Evolutionary conservation across 1,284 basidiomycete genomes (phyloP).

Genomic region (Pyrrhoderma noxium): DNA sequence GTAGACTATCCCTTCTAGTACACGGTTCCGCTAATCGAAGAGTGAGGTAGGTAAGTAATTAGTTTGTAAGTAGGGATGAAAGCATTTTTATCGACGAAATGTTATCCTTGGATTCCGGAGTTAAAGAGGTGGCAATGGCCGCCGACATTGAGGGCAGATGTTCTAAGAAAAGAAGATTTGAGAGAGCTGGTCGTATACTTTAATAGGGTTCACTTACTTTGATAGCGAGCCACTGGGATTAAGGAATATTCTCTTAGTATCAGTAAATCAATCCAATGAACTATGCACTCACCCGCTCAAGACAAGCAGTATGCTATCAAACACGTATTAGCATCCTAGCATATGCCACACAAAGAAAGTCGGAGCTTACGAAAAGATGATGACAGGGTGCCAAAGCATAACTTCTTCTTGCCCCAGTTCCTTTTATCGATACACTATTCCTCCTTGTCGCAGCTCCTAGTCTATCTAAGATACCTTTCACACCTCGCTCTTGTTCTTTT

Average conservation of each 20-base stretch:
- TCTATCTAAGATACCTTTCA: constrained; percentile 36
- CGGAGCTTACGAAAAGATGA: constrained; percentile 79
- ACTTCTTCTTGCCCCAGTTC: constrained; percentile 42
- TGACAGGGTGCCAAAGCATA: constrained; percentile 87
- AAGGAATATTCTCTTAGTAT: constrained; percentile 13
- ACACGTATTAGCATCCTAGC: not conserved
- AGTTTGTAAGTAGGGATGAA: too few relatives aligned
- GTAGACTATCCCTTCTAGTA: too few relatives aligned
- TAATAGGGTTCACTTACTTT: constrained; percentile 46
- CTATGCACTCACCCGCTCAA: constrained; percentile 51
- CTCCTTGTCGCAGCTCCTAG: constrained; percentile 10
- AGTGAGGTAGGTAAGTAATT: too few relatives aligned
- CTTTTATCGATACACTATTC: constrained; percentile 30
- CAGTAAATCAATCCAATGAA: constrained; percentile 21
- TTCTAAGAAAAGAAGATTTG: constrained; percentile 39
- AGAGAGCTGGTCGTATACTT: constrained; percentile 8
- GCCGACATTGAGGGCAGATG: constrained; percentile 82
- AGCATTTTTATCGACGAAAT: too few relatives aligned
- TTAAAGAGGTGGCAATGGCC: constrained; percentile 70
- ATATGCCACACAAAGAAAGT: not conserved
- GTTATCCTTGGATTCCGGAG: too few relatives aligned
- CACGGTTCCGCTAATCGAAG: too few relatives aligned
- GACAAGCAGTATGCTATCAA: constrained; percentile 72
- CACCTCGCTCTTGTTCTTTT: constrained; percentile 28
- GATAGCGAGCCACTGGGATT: constrained; percentile 73